Evolutionary conservation across 768 basidiomycete species (phyloP).

Genomic region (Russula virescens): DNA sequence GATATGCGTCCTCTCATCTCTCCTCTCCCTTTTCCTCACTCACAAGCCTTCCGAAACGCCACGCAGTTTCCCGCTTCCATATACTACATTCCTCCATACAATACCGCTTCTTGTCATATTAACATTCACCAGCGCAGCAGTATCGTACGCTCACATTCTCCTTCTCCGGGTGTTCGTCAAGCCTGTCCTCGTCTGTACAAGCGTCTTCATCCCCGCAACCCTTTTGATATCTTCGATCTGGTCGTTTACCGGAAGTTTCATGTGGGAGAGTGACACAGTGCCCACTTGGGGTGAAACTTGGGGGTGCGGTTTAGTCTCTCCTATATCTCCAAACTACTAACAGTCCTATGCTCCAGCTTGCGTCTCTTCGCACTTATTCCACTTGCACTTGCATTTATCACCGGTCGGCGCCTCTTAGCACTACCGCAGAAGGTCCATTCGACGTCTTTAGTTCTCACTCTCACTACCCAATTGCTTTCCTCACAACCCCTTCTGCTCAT

Average conservation of each 20-base stretch:
- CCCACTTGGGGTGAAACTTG: constrained; percentile 80
- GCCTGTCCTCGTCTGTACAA: constrained; percentile 75
- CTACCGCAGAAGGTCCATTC: constrained; percentile 68
- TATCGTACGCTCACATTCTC: constrained; percentile 69
- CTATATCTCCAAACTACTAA: background rate
- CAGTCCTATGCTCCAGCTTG: constrained; percentile 39
- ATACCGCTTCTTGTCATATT: constrained; percentile 71
- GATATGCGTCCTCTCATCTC: constrained; percentile 54
- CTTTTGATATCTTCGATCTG: constrained; percentile 71
- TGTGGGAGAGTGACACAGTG: constrained; percentile 46
- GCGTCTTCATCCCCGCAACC: constrained; percentile 68
- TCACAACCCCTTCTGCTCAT: constrained; percentile 69
- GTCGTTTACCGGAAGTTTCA: constrained; percentile 78
- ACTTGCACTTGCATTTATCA: constrained; percentile 59
- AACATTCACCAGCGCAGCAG: constrained; percentile 61
- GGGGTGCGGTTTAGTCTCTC: constrained; percentile 47
- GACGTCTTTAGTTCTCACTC: constrained; percentile 49
- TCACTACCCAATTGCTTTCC: constrained; percentile 66
- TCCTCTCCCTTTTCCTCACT: constrained; percentile 60
- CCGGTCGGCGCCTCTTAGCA: constrained; percentile 63
- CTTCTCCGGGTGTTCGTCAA: constrained; percentile 76
- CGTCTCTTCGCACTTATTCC: constrained; percentile 76
- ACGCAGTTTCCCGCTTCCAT: constrained; percentile 52
- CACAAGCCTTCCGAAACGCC: constrained; percentile 35
- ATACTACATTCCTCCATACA: constrained; percentile 68